Evolutionary conservation across 257 asterid genomes (phyloP), one percentile per base, ranked within the genome.

Genomic region (Rhazya stricta): DNA sequence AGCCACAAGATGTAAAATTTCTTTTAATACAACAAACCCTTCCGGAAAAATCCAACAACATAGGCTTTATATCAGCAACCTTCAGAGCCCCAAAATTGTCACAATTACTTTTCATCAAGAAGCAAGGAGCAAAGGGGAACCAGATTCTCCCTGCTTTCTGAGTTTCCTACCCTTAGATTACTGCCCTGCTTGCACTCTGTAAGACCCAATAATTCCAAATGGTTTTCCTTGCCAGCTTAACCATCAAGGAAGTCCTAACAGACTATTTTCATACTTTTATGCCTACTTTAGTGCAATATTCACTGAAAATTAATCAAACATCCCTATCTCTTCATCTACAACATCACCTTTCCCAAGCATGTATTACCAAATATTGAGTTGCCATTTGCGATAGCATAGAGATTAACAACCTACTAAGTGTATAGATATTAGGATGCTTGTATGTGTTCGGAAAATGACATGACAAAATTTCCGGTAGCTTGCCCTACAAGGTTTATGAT

Each of bases 31-130:
- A 51, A 34, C 18, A 34, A 32, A 32, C 34, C 36, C 30, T 73
- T 36, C 65, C 27, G 25, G 66, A 39, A 63, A 56, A 58, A 58
- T 74, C 68, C 78, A 76, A 7, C 69, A 76, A 8, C 30, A 27
- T 63, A 67, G 19, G 61, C 43, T 73, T 30, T 50, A 41, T 69
- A 68, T 69, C 62, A 74, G 73, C 60, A 63, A 6, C 36, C 61
- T 46, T 39, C 74, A 69, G 73, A 61, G 73, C 51, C 72, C 68
- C 72, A 68, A 34, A 25, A 37, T 76, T 63, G 66, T 56, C 57
- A 57, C 23, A 76, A 45, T 51, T 58, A 21, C 60, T 61, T 25
- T 69, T 60, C 29, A 30, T n/a, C 5, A 25, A 71, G 58, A 69
- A 8, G 27, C 71, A 76, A 74, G 18, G 43, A 69, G 23, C 16